Evolutionary conservation across 768 basidiomycete species (phyloP), one percentile per base, ranked within the genome.

Genomic region (Infundibulicybe gibba): DNA sequence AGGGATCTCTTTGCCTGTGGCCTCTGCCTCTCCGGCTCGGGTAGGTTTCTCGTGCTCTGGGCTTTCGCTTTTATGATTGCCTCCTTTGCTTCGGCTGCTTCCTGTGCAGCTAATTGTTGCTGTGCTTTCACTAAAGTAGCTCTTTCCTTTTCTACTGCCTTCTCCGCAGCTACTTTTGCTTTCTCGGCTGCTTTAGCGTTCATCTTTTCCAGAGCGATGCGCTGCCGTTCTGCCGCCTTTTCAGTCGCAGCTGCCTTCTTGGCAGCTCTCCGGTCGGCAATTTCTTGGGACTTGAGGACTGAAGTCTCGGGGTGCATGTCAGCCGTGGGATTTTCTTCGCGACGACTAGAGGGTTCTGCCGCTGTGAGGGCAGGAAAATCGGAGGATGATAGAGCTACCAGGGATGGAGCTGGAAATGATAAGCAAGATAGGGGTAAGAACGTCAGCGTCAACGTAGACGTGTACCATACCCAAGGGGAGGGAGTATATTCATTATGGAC

Each of bases 301-400:
- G 25, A 25, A 25, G 25, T 25, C 25, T 25, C 25, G 25, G 25
- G 25, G 25, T 4, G 25, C 25, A 8, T 4, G 8, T 25, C 25
- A 25, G 8, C 25, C 8, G 8, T 25, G 25, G 64, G 64, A 38
- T 64, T 57, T 12, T 61, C 64, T 39, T 62, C 58, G 34, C 43
- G 66, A 46, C 8, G 8, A 25, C 8, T 25, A 8, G 25, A 25
- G 8, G 25, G 25, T 25, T 25, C 25, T 25, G 25, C 25, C 49
- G 62, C 50, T 52, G 75, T 66, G 49, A 91, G 71, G 32, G 87
- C 86, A 44, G 88, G 90, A 61, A 91, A 91, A 63, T 91, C 90
- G 60, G 78, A 68, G 34, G 80, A 68, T 51, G 87, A 87, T 46
- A 90, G 69, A 47, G 73, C 66, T 44, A 74, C 66, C 48, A 83